Percentiles rank a stretch among this genome's conserved stretches.
phyloP scores from a whole-genome alignment of 1,139 yeast genomes.

The Barnettozyma hawaiiensis region DNA sequence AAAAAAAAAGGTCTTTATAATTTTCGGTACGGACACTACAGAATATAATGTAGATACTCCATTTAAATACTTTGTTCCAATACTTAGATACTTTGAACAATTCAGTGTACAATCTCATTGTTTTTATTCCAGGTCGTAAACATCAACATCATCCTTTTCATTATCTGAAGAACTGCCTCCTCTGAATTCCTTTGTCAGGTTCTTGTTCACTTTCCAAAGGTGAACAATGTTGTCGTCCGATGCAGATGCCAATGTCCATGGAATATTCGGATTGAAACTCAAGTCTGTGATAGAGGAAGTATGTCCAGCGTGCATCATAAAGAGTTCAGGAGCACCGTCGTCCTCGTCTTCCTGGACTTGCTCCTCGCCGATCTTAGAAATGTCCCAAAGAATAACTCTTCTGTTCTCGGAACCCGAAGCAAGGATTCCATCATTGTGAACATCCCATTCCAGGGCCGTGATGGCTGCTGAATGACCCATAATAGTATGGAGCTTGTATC shows the following conservation, averaged over 20 bases:
- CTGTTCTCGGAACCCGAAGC: constrained; percentile 72
- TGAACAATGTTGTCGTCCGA: constrained; percentile 78
- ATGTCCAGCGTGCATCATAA: constrained; percentile 88
- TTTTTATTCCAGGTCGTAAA: constrained; percentile 16
- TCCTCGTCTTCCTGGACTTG: constrained; percentile 75
- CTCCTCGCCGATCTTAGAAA: constrained; percentile 67
- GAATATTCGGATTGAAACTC: constrained; percentile 57
- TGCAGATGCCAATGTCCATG: constrained; percentile 69
- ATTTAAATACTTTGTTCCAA: too few relatives aligned
- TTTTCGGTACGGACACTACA: neutral
- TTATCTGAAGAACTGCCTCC: constrained; percentile 17
- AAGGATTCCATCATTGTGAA: constrained; percentile 63
- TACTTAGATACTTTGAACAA: neutral
- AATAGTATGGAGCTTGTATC: constrained; percentile 54
- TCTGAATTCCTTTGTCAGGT: constrained; percentile 38
- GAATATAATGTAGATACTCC: too few relatives aligned
- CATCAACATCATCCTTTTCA: constrained; percentile 24
- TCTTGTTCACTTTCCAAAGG: constrained; percentile 62
- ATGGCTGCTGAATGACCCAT: constrained; percentile 72
- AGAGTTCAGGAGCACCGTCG: constrained; percentile 75
- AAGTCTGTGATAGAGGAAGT: constrained; percentile 71
- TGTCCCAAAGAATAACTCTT: constrained; percentile 69
- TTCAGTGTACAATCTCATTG: too few relatives aligned
- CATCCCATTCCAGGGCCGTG: constrained; percentile 66
- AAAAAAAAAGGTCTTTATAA: neutral